Evolutionary conservation across 2,329 filamentous ascomycete genomes (phyloP).

Genomic region (Polytolypa hystricis): DNA sequence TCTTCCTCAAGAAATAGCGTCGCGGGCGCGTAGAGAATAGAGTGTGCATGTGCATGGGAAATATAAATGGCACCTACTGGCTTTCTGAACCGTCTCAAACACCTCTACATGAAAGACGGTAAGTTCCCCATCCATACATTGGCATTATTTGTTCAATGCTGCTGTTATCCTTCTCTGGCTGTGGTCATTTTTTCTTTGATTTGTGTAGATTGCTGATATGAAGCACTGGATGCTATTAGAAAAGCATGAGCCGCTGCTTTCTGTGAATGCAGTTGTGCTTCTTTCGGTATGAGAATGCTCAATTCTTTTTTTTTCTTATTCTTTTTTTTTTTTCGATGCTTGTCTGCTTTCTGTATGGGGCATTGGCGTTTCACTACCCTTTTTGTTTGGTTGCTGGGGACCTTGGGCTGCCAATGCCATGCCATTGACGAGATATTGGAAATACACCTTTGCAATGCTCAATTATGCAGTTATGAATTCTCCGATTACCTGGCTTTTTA

Average conservation of each 20-base stretch:
- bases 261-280: conserved; percentile 7
- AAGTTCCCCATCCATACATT: too few species aligned
- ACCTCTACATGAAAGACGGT: conserved; percentile 3
- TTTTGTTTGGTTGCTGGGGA: neutral
- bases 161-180: too few species aligned
- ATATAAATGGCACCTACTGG: conserved; percentile 5
- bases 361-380: too few species aligned
- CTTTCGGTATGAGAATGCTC: conserved; percentile 9
- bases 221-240: neutral
- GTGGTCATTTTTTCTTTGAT: neutral
- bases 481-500: too few species aligned
- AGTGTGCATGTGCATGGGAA: too few species aligned
- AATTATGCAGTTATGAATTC: neutral
- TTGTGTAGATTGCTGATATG: neutral
- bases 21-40: too few species aligned
- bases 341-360: too few species aligned
- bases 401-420: neutral
- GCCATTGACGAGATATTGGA: neutral
- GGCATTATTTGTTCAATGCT: too few species aligned
- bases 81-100: conserved; percentile 2
- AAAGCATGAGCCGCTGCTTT: conserved; percentile 11
- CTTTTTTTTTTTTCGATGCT: neutral
- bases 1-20: too few species aligned
- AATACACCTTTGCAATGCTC: neutral
- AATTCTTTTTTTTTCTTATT: neutral